These are phyloP conservation scores for Phellinidium pouzarii DNA, from an alignment of 1,284 basidiomycete species.

Conservation along the genomic window DNA sequence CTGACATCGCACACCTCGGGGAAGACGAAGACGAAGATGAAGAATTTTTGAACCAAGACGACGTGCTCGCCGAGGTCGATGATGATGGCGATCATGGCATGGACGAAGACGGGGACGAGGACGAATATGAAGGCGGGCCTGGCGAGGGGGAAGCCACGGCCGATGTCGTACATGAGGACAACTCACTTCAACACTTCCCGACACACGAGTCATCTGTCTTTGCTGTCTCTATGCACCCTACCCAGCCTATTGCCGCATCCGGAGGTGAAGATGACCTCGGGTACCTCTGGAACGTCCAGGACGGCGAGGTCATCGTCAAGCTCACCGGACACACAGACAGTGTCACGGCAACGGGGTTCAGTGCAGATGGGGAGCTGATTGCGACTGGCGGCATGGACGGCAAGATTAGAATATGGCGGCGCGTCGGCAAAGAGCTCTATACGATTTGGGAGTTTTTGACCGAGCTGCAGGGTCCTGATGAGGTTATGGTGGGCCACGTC, in stretches of 20 bases:
- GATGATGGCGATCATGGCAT: slow-evolving; percentile 69
- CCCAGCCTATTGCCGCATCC: slow-evolving; percentile 78
- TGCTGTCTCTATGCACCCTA: slow-evolving; percentile 79
- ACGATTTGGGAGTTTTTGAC: slow-evolving; percentile 89
- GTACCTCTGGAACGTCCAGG: slow-evolving; percentile 88
- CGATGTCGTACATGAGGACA: slow-evolving; percentile 46
- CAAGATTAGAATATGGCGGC: slow-evolving; percentile 84
- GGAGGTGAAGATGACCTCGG: slow-evolving; percentile 96
- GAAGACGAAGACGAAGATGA: slow-evolving; percentile 37
- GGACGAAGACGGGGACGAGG: slow-evolving; percentile 63
- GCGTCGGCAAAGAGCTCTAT: slow-evolving; percentile 69
- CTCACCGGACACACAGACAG: slow-evolving; percentile 92
- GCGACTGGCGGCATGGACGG: slow-evolving; percentile 99
- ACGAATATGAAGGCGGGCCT: slow-evolving; percentile 43
- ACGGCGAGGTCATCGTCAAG: slow-evolving; percentile 75
- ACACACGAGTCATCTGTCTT: slow-evolving; percentile 77
- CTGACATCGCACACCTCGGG: slow-evolving; percentile 35
- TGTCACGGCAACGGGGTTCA: slow-evolving; percentile 79
- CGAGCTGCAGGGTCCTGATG: slow-evolving; percentile 88
- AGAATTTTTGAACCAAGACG: slow-evolving; percentile 50
- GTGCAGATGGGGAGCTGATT: slow-evolving; percentile 82
- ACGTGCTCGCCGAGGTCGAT: slow-evolving; percentile 55
- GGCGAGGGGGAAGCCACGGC: slow-evolving; percentile 31
- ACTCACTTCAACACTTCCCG: slow-evolving; percentile 61
- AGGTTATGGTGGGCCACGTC: slow-evolving; percentile 71